These are phyloP conservation scores for Hymenoscyphus repandus DNA, from an alignment of 2,329 filamentous ascomycete genomes.

Conservation along the genomic window DNA sequence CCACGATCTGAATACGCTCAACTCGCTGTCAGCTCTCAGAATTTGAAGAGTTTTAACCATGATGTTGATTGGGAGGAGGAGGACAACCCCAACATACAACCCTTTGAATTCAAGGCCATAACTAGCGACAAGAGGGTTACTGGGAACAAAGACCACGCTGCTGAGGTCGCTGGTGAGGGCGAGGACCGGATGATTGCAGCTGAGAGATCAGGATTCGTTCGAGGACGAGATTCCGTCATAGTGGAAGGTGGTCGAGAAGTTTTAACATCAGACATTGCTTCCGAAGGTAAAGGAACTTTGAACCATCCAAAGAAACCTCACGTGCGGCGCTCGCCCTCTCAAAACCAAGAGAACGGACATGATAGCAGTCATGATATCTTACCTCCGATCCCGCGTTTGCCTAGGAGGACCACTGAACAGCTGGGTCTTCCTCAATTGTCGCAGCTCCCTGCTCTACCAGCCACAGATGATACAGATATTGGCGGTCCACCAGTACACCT, in stretches of 20 bases:
- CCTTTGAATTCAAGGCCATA: slow-evolving; percentile 35
- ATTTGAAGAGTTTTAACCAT: slow-evolving; percentile 67
- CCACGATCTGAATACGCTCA: slow-evolving; percentile 44
- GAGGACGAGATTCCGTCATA: slow-evolving; percentile 66
- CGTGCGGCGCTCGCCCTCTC: slow-evolving; percentile 21
- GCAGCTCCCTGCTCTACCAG: slow-evolving; percentile 65
- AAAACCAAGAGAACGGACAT: slow-evolving; percentile 18
- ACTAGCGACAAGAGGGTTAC: slow-evolving; percentile 51
- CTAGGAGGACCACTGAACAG: slow-evolving; percentile 59
- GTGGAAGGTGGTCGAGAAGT: slow-evolving; percentile 65
- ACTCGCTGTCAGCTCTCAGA: slow-evolving; percentile 43
- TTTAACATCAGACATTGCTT: slow-evolving; percentile 56
- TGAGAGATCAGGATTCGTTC: slow-evolving; percentile 52
- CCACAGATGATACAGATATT: slow-evolving; percentile 75
- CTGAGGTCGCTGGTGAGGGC: slow-evolving; percentile 76
- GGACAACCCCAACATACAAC: slow-evolving; percentile 36
- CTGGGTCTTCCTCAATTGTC: slow-evolving; percentile 63
- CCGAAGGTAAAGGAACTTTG: slow-evolving; percentile 59
- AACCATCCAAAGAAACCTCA: slow-evolving; percentile 44
- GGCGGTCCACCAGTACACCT: slow-evolving; percentile 62
- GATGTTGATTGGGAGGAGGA: slow-evolving; percentile 48
- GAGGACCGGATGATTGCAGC: slow-evolving; percentile 68
- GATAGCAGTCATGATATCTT: slow-evolving; percentile 42
- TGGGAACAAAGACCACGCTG: slow-evolving; percentile 56
- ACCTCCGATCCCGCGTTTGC: slow-evolving; percentile 53